Base-by-base conservation (phyloP, 2,329 filamentous ascomycete species). In the Plectosphaerella sp. region DNA sequence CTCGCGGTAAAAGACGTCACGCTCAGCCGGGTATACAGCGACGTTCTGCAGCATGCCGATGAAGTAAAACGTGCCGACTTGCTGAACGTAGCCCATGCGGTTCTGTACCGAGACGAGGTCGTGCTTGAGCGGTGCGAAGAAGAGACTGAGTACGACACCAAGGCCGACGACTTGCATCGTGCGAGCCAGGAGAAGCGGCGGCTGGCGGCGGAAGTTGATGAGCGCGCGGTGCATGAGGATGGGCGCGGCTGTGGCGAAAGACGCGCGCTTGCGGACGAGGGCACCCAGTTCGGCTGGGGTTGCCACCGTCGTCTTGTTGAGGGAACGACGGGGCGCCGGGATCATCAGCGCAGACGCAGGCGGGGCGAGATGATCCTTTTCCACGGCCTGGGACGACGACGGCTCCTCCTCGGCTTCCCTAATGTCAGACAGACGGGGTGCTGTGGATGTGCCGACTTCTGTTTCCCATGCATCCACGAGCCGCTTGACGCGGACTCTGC, bases 21-120 rank as follows among this genome's bases (percentile, higher is more conserved):
- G 77, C 62, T 91, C 88, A 41, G 72, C 72, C 0, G 88, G 88
- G 61, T 91, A 91, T 8, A 89, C 77, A 3, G 87, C 86, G 4
- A 91, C 84, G 61, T 91, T 91, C 65, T 91, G 87, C 12, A 91
- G 75, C 87, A 91, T 90, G 25, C 88, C 88, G 2, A 89, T 81
- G 59, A 88, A 88, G 66, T 88, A 88, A 36, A 89, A 80, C 0
- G 87, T 84, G 1, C 83, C 80, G 28, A 91, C 77, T 62, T 91
- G 82, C 57, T 91, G 84, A 1, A 91, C 72, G 58, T 90, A 87
- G 0, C 88, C 88, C 59, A 91, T 78, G 2, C 88, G 80, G 48
- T 84, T 89, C 64, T 91, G 88, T 0, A 92, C 78, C 2, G 82
- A 82, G 50, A 77, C 81, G 69, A 87, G 90, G 64, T 90, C 78